These are phyloP conservation scores for Carex parvula DNA, from an alignment of 176 grass and related monocot species.

Conservation along the genomic window DNA sequence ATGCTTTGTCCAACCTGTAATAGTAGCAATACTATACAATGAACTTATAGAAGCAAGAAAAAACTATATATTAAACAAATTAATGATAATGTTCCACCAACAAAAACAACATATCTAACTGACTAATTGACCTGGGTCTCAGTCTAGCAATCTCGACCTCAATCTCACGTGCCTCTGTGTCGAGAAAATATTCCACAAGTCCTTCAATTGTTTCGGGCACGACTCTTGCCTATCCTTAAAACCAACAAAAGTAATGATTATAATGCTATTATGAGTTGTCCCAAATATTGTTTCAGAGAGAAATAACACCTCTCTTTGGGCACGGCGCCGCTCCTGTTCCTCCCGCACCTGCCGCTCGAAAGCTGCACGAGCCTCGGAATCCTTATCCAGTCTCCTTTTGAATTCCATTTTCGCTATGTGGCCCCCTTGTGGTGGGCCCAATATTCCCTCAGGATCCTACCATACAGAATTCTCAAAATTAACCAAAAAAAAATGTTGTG, in stretches of 20 bases:
- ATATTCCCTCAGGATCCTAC: conserved; percentile 79
- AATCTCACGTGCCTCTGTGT: conserved; percentile 84
- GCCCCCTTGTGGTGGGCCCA: conserved; percentile 54
- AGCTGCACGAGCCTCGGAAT: conserved; percentile 51
- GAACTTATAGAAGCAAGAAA: neutral
- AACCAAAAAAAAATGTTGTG: neutral
- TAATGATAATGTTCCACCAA: neutral
- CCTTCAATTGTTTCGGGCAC: conserved; percentile 70
- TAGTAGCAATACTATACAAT: neutral
- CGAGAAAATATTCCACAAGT: conserved; percentile 85
- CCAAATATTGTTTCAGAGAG: neutral
- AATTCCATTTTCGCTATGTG: conserved; percentile 79
- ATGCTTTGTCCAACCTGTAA: conserved; percentile 54
- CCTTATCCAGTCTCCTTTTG: conserved; percentile 56
- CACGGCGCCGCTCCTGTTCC: conserved; percentile 67
- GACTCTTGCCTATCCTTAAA: conserved; percentile 42
- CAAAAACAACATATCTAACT: neutral
- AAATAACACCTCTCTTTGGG: conserved; percentile 46
- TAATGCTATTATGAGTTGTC: neutral
- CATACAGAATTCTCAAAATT: neutral
- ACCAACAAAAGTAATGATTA: neutral
- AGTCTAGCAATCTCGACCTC: conserved; percentile 83
- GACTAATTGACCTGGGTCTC: conserved; percentile 33
- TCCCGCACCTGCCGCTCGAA: conserved; percentile 69
- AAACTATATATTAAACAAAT: neutral